A percentile compares a stretch with the other conserved stretches of the same genome.
Conservation (phyloP, 495 filamentous ascomycete species). For the Penicillium salamii region DNA sequence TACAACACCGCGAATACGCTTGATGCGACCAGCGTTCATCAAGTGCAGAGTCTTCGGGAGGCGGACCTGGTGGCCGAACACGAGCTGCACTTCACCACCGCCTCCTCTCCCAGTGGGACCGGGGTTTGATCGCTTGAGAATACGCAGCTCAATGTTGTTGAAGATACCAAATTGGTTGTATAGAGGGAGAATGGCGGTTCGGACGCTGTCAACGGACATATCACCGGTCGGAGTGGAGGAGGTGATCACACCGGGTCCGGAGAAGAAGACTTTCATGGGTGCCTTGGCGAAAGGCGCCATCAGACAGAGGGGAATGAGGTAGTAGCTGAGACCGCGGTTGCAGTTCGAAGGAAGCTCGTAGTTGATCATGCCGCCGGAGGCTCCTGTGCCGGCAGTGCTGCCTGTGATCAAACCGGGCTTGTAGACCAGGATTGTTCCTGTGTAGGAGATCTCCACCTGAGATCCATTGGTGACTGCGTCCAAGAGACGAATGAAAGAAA, state of each 20-base stretch:
- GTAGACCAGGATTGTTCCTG: conserved; percentile 87
- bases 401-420: conserved; percentile 90
- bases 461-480: conserved; percentile 95
- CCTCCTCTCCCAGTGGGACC: conserved; percentile 72
- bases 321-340: conserved; percentile 84
- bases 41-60: conserved; percentile 90
- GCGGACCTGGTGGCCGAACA: conserved; percentile 87
- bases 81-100: conserved; percentile 86
- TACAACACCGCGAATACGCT: conserved; percentile 85
- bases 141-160: conserved; percentile 81
- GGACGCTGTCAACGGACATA: conserved; percentile 85
- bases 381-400: conserved; percentile 61
- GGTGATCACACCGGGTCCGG: conserved; percentile 92
- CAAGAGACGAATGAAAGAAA: conserved; percentile 92
- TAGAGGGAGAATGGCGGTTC: conserved; percentile 86
- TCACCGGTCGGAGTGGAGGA: conserved; percentile 77
- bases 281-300: conserved; percentile 91
- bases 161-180: conserved; percentile 88
- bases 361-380: conserved; percentile 66
- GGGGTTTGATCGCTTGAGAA: conserved; percentile 73
- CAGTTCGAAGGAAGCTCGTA: conserved; percentile 75
- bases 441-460: conserved; percentile 89
- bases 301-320: conserved; percentile 82
- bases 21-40: conserved; percentile 82
- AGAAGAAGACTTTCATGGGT: conserved; percentile 81